Conservation (phyloP, 495 filamentous ascomycete species). For the Sphaerosporella brunnea region DNA sequence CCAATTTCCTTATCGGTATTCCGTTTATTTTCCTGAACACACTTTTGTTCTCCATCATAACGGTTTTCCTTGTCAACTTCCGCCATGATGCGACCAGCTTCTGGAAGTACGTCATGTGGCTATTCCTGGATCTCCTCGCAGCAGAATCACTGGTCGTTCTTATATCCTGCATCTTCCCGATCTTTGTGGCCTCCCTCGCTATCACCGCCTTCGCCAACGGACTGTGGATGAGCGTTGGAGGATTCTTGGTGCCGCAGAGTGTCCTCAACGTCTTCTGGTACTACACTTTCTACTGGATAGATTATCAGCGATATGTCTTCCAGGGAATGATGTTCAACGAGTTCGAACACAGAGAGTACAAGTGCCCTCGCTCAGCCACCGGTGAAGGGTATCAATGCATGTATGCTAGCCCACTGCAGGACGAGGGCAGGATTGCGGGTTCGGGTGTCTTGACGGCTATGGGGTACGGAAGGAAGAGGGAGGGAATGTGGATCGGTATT, state of each 20-base stretch:
- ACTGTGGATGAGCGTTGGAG: constrained; percentile 68
- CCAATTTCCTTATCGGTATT: constrained; percentile 66
- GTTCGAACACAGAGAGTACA: constrained; percentile 44
- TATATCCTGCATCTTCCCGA: constrained; percentile 50
- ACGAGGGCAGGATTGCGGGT: constrained; percentile 49
- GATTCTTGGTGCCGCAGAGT: constrained; percentile 55
- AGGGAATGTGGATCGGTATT: constrained; percentile 57
- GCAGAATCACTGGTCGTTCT: constrained; percentile 68
- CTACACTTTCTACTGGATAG: constrained; percentile 71
- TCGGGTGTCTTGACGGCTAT: constrained; percentile 48
- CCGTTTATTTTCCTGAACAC: constrained; percentile 64
- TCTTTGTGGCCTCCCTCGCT: constrained; percentile 60
- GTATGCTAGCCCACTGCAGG: constrained; percentile 44
- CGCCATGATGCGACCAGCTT: constrained; percentile 45
- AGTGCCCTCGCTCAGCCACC: constrained; percentile 29
- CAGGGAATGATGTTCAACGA: constrained; percentile 86
- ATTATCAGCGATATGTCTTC: constrained; percentile 54
- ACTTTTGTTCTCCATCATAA: constrained; percentile 51
- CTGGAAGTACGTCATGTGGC: constrained; percentile 68
- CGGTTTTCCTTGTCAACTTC: constrained; percentile 69
- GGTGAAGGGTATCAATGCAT: constrained; percentile 43
- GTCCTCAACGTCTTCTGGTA: constrained; percentile 66
- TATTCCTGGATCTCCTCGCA: constrained; percentile 67
- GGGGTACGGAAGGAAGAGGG: constrained; percentile 44
- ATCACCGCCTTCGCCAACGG: constrained; percentile 67